These are phyloP conservation scores for Trichoderma sp. DNA, from an alignment of 2,329 filamentous ascomycete species.

Conservation along the genomic window DNA sequence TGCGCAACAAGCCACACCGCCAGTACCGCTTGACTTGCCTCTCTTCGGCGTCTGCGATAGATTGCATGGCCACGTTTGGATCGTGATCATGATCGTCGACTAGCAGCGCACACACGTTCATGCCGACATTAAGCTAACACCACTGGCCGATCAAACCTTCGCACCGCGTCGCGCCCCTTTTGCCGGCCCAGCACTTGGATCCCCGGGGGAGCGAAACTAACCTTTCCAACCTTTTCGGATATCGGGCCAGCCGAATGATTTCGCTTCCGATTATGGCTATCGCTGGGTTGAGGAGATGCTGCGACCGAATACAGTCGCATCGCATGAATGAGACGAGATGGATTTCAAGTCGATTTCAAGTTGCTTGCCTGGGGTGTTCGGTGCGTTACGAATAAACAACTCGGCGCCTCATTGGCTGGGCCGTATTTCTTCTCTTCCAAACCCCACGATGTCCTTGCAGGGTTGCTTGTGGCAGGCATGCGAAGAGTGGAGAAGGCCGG, in stretches of 20 bases:
- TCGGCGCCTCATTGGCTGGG: slow-evolving; percentile 12
- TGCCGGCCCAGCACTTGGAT: not conserved
- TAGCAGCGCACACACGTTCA: slow-evolving; percentile 17
- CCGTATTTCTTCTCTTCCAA: slow-evolving; percentile 11
- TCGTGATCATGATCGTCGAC: slow-evolving; percentile 25
- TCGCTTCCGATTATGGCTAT: not conserved
- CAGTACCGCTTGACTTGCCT: slow-evolving; percentile 5
- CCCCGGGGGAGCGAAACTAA: not conserved
- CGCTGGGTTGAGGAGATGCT: not conserved
- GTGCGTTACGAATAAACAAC: not conserved
- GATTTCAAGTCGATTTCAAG: not conserved
- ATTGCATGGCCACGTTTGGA: slow-evolving; percentile 22
- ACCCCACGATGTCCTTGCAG: slow-evolving; percentile 21
- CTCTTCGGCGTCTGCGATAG: slow-evolving; percentile 11
- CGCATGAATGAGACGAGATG: slow-evolving; percentile 21
- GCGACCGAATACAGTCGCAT: slow-evolving; percentile 4
- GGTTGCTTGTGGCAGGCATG: slow-evolving; percentile 18
- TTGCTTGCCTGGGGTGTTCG: not conserved
- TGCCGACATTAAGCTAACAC: slow-evolving; percentile 6
- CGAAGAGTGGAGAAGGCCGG: slow-evolving; percentile 9
- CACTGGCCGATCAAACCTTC: slow-evolving; percentile 11
- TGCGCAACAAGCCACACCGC: slow-evolving; percentile 13
- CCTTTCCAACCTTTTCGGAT: not conserved
- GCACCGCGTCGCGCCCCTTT: slow-evolving; percentile 8
- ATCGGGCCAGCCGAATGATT: slow-evolving; percentile 1